Evolutionary conservation across 257 asterid genomes (phyloP).

Genomic region (Knoxia roxburghii): DNA sequence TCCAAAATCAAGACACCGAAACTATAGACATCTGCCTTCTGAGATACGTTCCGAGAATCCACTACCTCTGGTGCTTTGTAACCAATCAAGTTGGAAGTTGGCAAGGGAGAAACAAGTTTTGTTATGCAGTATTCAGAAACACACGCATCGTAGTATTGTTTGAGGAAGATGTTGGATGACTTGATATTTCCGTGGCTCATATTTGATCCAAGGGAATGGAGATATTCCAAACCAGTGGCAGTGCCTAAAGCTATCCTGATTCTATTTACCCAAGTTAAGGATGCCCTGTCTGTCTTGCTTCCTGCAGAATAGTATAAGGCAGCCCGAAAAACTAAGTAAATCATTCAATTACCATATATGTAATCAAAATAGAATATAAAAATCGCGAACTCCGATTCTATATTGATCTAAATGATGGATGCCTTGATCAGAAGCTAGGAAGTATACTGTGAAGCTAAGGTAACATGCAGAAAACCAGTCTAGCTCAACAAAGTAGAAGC

Average conservation of each 20-base stretch:
- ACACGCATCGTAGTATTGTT: constrained; percentile 26
- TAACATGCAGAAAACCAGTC: no score
- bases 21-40: constrained; percentile 48
- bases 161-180: constrained; percentile 53
- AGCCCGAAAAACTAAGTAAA: neutral
- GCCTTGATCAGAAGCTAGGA: neutral
- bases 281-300: constrained; percentile 12
- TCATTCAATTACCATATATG: neutral
- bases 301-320: constrained; percentile 26
- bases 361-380: no score
- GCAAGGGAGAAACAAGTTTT: constrained; percentile 32
- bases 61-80: constrained; percentile 53
- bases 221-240: constrained; percentile 42
- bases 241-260: constrained; percentile 32
- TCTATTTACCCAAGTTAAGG: constrained; percentile 37
- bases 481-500: no score
- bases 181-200: constrained; percentile 57
- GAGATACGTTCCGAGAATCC: constrained; percentile 29
- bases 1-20: constrained; percentile 48
- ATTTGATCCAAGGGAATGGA: constrained; percentile 37
- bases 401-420: no score
- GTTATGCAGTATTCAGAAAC: constrained; percentile 41
- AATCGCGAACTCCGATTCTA: neutral
- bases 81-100: constrained; percentile 21
- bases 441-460: no score